Base-by-base conservation (phyloP, 2,329 filamentous ascomycete species). In the Arachnopeziza araneosa region DNA sequence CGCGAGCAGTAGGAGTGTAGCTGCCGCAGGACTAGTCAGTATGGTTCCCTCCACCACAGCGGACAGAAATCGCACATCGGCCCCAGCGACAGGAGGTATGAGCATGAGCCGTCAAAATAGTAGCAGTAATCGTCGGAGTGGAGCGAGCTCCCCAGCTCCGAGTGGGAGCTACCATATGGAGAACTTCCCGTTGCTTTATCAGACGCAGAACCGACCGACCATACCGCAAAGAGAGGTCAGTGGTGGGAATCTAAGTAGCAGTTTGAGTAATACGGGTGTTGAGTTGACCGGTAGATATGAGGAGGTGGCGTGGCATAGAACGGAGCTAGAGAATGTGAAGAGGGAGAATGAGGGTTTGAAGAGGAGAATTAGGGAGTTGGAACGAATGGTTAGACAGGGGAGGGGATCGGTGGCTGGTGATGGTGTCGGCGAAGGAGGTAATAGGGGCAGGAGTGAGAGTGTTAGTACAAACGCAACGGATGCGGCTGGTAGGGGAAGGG, bases 321-420 rank as follows among this genome's bases (percentile, higher is more conserved):
- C 79, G 48, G 85, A 88, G 69, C 75, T 88, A 0, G 85, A 88
- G 24, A 74, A 68, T 5, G 82, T 83, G 49, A 87, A 86, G 74
- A 77, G 79, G 53, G 86, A 89, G 73, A 88, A 89, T 61, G 85
- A 88, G 56, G 71, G 73, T 0, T 73, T 89, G 52, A 86, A 85
- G 75, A 77, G 79, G 58, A 79, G 82, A 17, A 81, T 89, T 60
- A 78, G 83, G 52, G 85, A 88, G 51, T 73, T 89, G 12, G 86
- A 89, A 74, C 76, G 78, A 48, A 73, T 78, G 63, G 74, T 87
- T 8, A 66, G 69, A 26, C 62, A 62, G 10, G 67, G 69, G 53
- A 64, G 48, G 36, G n/a, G 12, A 17, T 2, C 36, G 12, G 36
- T 19, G 17, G 17, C 12, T 44, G 36, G 21, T 14, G 50, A 44